phyloP scores from a whole-genome alignment of 768 basidiomycete genomes.

The Dictyophora rubrovolvata region DNA sequence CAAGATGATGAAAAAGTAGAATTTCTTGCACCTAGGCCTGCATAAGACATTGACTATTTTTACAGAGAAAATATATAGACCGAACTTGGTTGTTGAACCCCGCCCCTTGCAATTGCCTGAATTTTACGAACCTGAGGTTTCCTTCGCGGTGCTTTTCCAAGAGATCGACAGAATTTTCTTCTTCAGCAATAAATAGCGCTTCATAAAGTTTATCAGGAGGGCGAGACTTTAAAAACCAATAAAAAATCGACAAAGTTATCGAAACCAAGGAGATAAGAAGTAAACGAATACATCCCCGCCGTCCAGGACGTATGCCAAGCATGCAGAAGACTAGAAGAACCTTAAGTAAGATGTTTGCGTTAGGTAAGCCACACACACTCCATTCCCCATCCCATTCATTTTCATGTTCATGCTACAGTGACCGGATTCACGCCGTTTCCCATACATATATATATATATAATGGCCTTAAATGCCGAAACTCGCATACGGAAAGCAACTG shows the following conservation, averaged over 20 bases:
- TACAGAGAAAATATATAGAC: not conserved
- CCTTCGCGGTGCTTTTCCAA: not conserved
- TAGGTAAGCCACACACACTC: not conserved
- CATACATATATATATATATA: not conserved
- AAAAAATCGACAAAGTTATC: not conserved
- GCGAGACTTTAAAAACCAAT: not conserved
- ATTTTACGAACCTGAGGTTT: not conserved
- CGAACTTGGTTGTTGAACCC: not conserved
- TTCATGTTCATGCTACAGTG: too few species aligned
- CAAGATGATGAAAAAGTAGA: not conserved
- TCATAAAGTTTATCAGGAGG: not conserved
- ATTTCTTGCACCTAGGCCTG: not conserved
- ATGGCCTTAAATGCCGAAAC: conserved; percentile 2
- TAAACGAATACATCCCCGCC: not conserved
- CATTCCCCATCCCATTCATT: too few species aligned
- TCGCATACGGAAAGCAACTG: not conserved
- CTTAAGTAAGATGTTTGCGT: not conserved
- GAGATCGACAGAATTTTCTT: not conserved
- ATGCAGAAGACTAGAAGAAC: not conserved
- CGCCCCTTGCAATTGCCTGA: not conserved
- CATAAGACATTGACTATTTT: not conserved
- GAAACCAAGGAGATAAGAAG: not conserved
- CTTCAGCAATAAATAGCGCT: not conserved
- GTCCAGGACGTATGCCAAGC: not conserved
- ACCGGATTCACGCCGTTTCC: too few species aligned